Conservation (phyloP, 768 basidiomycete genomes). For the Xerocomellus amylosporus region DNA sequence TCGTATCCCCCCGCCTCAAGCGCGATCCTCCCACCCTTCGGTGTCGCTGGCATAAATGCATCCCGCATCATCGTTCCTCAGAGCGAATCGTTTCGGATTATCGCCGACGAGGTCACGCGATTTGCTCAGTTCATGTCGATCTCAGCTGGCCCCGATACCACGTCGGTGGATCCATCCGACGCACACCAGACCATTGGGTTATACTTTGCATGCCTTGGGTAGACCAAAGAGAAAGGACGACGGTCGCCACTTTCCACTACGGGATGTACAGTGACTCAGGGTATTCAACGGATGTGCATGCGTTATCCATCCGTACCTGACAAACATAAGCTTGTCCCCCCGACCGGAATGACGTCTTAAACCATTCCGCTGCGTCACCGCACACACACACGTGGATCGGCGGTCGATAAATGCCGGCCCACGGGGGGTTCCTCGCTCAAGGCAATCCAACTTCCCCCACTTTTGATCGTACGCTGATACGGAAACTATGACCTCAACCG, state of each 20-base stretch:
- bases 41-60: not conserved
- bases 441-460: not conserved
- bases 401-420: not conserved
- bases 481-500: conserved; percentile 7
- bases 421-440: not conserved
- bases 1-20: not conserved
- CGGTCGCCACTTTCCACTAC: not conserved
- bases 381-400: conserved; percentile 2
- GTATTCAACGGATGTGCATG: not conserved
- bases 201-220: not conserved
- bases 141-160: not conserved
- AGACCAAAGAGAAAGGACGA: not conserved
- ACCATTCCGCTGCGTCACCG: not conserved
- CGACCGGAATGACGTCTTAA: conserved; percentile 6
- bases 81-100: not conserved
- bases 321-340: not conserved
- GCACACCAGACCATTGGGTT: too few relatives aligned
- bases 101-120: not conserved
- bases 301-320: not conserved
- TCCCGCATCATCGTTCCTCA: not conserved
- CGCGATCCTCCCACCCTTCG: not conserved
- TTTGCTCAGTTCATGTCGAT: not conserved
- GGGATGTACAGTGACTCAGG: not conserved
- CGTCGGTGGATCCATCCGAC: too few relatives aligned
- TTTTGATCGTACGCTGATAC: conserved; percentile 5